Evolutionary conservation across 1,139 yeast genomes (phyloP).

Genomic region (Hansenula lynferdii): DNA sequence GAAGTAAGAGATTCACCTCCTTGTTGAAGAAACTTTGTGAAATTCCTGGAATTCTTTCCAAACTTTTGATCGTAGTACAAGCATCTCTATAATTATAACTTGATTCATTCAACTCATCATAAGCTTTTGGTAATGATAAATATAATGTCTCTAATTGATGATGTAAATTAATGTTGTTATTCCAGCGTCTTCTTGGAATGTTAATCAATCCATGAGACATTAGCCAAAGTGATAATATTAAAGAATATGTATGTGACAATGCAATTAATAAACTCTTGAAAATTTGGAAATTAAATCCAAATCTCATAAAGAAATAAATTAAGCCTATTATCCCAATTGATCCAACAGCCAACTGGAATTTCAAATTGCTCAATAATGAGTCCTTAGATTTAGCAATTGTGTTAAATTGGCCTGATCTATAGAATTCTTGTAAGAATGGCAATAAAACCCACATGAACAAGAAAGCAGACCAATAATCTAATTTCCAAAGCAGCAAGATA

Average conservation of each 20-base stretch:
- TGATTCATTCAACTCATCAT: constrained; percentile 64
- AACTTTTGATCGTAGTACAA: constrained; percentile 52
- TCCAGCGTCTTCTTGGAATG: constrained; percentile 56
- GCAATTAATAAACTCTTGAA: constrained; percentile 71
- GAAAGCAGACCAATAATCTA: constrained; percentile 79
- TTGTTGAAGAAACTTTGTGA: constrained; percentile 26
- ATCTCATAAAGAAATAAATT: constrained; percentile 55
- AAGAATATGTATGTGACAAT: constrained; percentile 72
- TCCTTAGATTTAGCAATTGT: constrained; percentile 43
- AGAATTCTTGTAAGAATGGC: constrained; percentile 70
- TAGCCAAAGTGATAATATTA: constrained; percentile 73
- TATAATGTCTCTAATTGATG: constrained; percentile 41
- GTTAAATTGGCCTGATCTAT: constrained; percentile 62
- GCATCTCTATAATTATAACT: constrained; percentile 60
- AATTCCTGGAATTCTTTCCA: constrained; percentile 25
- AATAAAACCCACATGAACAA: constrained; percentile 66
- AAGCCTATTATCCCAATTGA: constrained; percentile 49
- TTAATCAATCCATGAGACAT: constrained; percentile 79
- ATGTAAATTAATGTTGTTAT: constrained; percentile 35
- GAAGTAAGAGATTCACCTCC: constrained; percentile 32
- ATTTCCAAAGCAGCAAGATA: constrained; percentile 61
- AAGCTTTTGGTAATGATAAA: constrained; percentile 48
- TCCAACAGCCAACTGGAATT: constrained; percentile 56
- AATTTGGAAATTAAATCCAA: constrained; percentile 53
- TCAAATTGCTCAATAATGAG: constrained; percentile 51